Base-by-base conservation (phyloP, 805 yeast species). In the Nakazawaea laoshanensis region DNA sequence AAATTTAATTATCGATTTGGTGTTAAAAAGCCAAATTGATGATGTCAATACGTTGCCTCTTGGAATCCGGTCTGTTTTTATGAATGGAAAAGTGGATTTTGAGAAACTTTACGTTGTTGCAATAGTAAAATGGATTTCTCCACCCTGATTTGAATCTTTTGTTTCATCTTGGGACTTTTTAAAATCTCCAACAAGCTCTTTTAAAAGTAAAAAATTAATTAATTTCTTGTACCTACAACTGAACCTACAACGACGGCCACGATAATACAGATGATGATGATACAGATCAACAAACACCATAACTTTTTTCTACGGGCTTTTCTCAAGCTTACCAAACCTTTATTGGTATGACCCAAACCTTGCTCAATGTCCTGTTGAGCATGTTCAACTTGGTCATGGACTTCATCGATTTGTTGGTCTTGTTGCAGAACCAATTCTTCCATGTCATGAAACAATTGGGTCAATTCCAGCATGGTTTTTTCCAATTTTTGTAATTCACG, bases 381-480 rank as follows among this genome's bases (percentile, higher is more conserved):
- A 36, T 66, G 70, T 39, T 65, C 75, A 41, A 88, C 83, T 48
- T 84, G 80, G 45, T 83, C 76, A 53, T 87, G 87, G 43, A 86
- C 76, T 50, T 77, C 82, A 52, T 79, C 83, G 45, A 92, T 78
- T 41, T 81, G 77, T 46, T 75, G 86, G 58, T 88, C 95, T 65
- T 92, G 97, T 61, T 88, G 95, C 46, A 89, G 86, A 30, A 89
- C 96, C 61, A 92, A 67, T 52, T 84, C 84, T 61, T 92, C 96
- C 92, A 92, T 85, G 55, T 92, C 97, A 50, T 81, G 82, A 67
- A 92, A 87, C 55, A 92, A 73, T 64, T 85, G 95, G 26, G 94
- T 84, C 59, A 92, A 74, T 61, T 92, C 98, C 23, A 89, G 86
- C 83, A 92, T 87, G 39, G 95, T 81, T 62, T 85, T 78, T 61